Evolutionary conservation across 306 rosid species (phyloP), one percentile per base, ranked within the genome.

Genomic region (Rubus idaeus): DNA sequence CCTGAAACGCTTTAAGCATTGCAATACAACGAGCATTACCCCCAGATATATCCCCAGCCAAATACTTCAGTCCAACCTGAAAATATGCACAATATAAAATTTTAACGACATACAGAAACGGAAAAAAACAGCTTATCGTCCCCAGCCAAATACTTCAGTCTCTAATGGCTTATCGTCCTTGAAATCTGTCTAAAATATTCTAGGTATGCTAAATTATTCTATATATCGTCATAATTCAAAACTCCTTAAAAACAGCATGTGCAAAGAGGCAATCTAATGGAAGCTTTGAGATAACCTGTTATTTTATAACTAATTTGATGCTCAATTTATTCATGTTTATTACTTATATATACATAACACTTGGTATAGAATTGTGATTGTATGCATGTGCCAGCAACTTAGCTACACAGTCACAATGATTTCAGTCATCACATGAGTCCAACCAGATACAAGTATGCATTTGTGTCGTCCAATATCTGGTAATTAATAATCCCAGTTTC

Each of bases 21-120:
- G 92, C 88, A 50, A 87, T 86, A 83, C 98, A 94, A 71, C 97
- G 94, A 83, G 92, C 96, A 83, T 91, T 94, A 73, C 88, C 90
- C 71, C 96, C 96, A 2, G 84, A 82, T 80, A 89, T 76, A 72
- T 90, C 92, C 70, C 98, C 96, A 8, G 93, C 75, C 80, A 89
- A 81, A 80, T 88, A 91, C 75, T 80, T 87, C 63, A 88, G 79
- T 81, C 98, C 98, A 82, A 88, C 96, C 98, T 93, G 89, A 68
- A 46, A 84, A 70, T 77, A 72, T 68, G 63, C 65, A 77, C 53
- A 13, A 69, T 44, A 82, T n/a, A 18, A 1, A 37, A 63, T 55
- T 23, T 61, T 61, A 61, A 61, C 42, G 35, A 13, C 26, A 61
- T 26, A 30, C n/a, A 65, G 26, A 65, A 39, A 37, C 13, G 5